A percentile compares a stretch with the other conserved stretches of the same genome.
These are phyloP conservation scores for Falciphora oryzae DNA, from an alignment of 2,329 filamentous ascomycete genomes.

Conservation along the genomic window DNA sequence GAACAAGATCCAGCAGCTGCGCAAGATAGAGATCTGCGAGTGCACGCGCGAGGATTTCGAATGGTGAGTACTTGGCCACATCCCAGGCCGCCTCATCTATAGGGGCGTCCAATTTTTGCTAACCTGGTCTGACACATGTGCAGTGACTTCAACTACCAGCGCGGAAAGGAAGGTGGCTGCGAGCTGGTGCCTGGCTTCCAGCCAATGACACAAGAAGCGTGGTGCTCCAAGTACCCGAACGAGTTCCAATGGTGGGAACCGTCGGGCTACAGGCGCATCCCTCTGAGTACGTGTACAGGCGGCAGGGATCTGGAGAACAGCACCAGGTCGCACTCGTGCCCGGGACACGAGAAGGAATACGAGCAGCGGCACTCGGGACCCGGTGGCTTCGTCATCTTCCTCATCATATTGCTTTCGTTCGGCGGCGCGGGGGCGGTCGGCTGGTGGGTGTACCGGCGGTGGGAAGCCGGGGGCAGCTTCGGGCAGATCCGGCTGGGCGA, in stretches of 20 bases:
- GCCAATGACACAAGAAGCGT: constrained; percentile 46
- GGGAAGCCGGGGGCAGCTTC: constrained; percentile 71
- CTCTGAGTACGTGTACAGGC: constrained; percentile 77
- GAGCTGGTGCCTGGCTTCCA: constrained; percentile 66
- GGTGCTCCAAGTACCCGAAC: constrained; percentile 57
- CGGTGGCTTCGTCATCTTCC: constrained; percentile 72
- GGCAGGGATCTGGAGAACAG: constrained; percentile 70
- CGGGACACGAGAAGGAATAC: constrained; percentile 77
- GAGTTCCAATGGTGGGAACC: constrained; percentile 74
- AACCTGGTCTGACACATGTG: background rate
- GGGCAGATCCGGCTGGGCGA: constrained; percentile 90
- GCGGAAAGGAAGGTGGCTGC: constrained; percentile 69
- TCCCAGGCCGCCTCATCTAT: background rate
- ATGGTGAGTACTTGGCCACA: constrained; percentile 56
- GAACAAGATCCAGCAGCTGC: constrained; percentile 62
- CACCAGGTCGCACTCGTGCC: constrained; percentile 57
- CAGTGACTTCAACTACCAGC: constrained; percentile 91
- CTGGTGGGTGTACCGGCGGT: constrained; percentile 80
- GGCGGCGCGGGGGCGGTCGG: constrained; percentile 64
- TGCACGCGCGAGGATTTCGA: constrained; percentile 87
- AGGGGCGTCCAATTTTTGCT: background rate
- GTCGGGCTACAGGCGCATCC: constrained; percentile 84
- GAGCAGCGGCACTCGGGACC: constrained; percentile 58
- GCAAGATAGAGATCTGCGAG: constrained; percentile 71
- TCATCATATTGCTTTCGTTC: constrained; percentile 75